Conservation (phyloP, 257 asterid genomes). For the Marsdenia floribunda region DNA sequence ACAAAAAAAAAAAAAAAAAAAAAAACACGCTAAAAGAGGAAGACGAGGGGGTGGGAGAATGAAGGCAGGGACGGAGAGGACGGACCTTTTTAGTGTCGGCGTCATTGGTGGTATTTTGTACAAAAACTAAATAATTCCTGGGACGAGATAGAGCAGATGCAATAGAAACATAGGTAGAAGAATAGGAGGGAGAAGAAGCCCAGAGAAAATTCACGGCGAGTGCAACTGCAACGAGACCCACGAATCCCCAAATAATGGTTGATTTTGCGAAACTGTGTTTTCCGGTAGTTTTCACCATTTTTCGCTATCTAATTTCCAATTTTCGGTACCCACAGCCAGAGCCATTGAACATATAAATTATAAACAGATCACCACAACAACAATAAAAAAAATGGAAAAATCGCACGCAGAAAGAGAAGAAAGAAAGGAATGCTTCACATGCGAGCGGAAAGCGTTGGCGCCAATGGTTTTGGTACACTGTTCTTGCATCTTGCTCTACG, state of each 20-base stretch:
- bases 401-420: background rate
- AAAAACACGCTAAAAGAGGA: no score
- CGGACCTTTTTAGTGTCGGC: conserved; percentile 27
- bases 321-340: background rate
- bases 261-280: conserved; percentile 43
- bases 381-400: background rate
- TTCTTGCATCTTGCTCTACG: background rate
- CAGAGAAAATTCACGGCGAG: conserved; percentile 40
- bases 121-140: conserved; percentile 15
- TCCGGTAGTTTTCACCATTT: conserved; percentile 34
- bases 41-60: background rate
- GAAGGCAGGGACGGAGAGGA: no score
- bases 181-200: conserved; percentile 38
- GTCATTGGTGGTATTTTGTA: conserved; percentile 22
- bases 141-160: conserved; percentile 34
- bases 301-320: background rate
- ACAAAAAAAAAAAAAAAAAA: no score
- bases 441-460: conserved; percentile 37
- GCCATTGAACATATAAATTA: background rate
- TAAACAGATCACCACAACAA: background rate
- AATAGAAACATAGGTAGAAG: conserved; percentile 29
- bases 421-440: conserved; percentile 11
- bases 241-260: conserved; percentile 32
- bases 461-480: conserved; percentile 37
- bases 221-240: conserved; percentile 40